Evolutionary conservation across 164 flowering plant species (phyloP), one percentile per base, ranked within the genome.

Genomic region (Magnolia officinalis): DNA sequence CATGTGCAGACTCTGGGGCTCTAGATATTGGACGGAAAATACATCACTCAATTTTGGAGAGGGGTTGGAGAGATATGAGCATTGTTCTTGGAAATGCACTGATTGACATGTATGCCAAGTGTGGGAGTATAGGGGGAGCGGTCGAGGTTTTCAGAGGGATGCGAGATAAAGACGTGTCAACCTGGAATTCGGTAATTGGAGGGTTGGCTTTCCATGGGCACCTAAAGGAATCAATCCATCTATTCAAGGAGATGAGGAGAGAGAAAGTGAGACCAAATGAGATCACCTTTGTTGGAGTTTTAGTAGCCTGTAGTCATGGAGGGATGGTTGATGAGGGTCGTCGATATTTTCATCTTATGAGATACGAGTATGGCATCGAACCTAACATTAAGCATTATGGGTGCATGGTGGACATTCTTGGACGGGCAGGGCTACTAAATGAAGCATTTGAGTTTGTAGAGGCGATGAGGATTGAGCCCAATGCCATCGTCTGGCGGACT

Each of bases 41-140:
- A 65, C 95, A 90, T 82, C 59, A 14, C 21, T 78, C 80, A 8
- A 19, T 87, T 72, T 55, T 77, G 61, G 90, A 86, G 72, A 83
- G 80, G 81, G 16, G 75, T 72, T 11, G 74, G 71, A 79, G 80
- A 49, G 78, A 73, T 21, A 58, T 85, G 55, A 83, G 85, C 63
- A 72, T 78, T 51, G 18, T 88, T 71, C 78, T 86, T 26, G 84
- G 90, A 14, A 91, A 91, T 84, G 90, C 89, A 19, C 86, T 89
- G 64, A 84, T 91, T 63, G 88, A 90, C 81, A 87, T 91, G 91
- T 91, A 91, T 78, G 88, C 90, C 16, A 91, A 89, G 83, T 89
- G 93, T 75, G 91, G 95, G 20, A 88, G 88, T 75, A 88, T 89
- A 68, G 86, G 72, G 72, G 82, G 67, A 23, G 88, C 92, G 23